These are phyloP conservation scores for Arthrobotrys entomopaga DNA, from an alignment of 2,329 filamentous ascomycete species.

Conservation along the genomic window DNA sequence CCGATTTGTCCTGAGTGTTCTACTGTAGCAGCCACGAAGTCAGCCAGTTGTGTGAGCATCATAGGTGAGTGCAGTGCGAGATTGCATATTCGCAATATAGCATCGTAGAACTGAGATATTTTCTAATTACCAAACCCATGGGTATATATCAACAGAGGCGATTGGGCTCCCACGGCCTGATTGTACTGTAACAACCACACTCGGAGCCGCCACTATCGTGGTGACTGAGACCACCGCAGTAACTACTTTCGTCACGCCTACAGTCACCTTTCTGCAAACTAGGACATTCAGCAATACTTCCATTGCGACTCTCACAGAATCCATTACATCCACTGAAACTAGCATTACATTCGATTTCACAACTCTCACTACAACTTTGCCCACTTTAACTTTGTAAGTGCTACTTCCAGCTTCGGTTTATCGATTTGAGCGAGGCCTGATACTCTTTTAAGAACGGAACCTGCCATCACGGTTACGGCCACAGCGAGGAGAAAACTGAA, in stretches of 20 bases:
- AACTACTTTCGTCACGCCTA: conserved; percentile 50
- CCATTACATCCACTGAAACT: conserved; percentile 20
- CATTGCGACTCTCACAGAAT: conserved; percentile 26
- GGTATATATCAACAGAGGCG: conserved; percentile 6
- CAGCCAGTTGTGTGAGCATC: conserved; percentile 22
- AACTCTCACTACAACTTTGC: conserved; percentile 20
- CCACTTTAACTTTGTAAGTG: conserved; percentile 41
- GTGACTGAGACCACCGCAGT: conserved; percentile 38
- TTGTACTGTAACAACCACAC: conserved; percentile 24
- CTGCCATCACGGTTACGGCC: conserved; percentile 33
- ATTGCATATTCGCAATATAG: neutral
- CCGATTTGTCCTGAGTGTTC: conserved; percentile 13
- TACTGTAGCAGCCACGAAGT: conserved; percentile 14
- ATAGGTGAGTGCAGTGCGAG: conserved; percentile 18
- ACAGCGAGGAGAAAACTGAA: conserved; percentile 9
- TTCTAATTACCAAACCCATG: too few relatives aligned
- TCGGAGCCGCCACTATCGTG: conserved; percentile 19
- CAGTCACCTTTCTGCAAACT: conserved; percentile 33
- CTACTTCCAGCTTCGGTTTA: neutral
- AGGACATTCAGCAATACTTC: conserved; percentile 40
- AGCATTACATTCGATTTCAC: conserved; percentile 19
- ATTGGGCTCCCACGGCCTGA: conserved; percentile 19
- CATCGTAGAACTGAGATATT: neutral
- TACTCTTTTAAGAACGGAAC: conserved; percentile 10
- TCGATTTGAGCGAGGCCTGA: neutral